Base-by-base conservation (phyloP, 495 filamentous ascomycete genomes). In the Penicillium maclennaniae region DNA sequence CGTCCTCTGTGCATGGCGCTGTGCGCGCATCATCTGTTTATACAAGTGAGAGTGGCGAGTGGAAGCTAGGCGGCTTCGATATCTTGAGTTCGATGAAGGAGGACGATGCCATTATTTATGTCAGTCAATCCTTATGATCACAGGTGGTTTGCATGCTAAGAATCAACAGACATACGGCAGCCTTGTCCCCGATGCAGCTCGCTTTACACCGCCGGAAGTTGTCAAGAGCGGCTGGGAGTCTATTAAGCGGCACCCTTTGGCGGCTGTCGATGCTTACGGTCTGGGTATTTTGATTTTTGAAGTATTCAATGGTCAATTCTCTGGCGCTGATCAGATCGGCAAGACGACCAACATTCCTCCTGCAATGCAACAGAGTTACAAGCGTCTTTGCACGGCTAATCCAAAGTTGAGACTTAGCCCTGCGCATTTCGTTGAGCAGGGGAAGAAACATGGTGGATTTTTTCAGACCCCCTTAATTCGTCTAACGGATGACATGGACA, bases 41-140 rank as follows among this genome's bases (percentile, higher is more conserved):
- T 65, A 89, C 85, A 14, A 88, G 89, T 67, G 92, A 97, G 66
- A 96, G 93, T 69, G 93, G 93, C 26, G 93, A 97, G 67, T 98
- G 93, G 93, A 97, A 93, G 67, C 72, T 98, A 3, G 91, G 88
- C 4, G 93, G 93, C 8, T 93, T 97, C 51, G 95, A 98, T 56
- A 79, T 95, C 9, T 67, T 97, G 36, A 97, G 92, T 70, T 95
- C 88, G 19, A 87, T 96, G 70, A 96, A 96, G 65, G 93, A 97
- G 34, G 92, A 97, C 49, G 87, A 96, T 46, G 87, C 89, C 7
- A 77, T 96, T 38, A 91, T 97, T 60, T 95, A 96, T 68, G 89
- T 92, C 60, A 55, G 86, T 74, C n/a, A 7, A n/a, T 10, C 15
- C 8, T 26, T 6, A 7, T 19, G 38, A 40, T 19, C 0, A 1